phyloP scores from a whole-genome alignment of 73 alveolate genomes.

The Breviolum minutum region DNA sequence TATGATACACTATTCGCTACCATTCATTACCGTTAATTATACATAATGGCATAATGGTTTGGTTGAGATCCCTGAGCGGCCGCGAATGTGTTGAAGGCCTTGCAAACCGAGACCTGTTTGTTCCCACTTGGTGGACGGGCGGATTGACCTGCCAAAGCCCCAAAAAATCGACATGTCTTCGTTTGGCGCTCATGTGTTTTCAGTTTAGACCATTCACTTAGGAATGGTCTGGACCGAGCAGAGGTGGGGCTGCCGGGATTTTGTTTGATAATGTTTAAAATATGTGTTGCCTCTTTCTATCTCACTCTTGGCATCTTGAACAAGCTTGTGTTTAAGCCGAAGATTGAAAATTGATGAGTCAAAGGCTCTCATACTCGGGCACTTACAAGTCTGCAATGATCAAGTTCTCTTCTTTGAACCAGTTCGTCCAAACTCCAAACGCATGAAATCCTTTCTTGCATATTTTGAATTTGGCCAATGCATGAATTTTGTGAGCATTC shows the following conservation, averaged over 20 bases:
- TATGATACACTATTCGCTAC: neutral
- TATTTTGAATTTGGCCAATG: too few relatives aligned
- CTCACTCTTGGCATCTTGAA: neutral
- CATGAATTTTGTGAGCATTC: too few relatives aligned
- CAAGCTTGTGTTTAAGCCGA: neutral
- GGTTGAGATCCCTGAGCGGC: too few relatives aligned
- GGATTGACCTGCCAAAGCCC: neutral
- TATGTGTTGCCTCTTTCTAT: too few relatives aligned
- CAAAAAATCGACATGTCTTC: neutral
- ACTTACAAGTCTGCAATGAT: too few relatives aligned
- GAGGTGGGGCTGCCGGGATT: neutral
- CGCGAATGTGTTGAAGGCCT: neutral
- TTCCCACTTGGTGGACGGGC: constrained; percentile 52
- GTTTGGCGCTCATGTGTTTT: neutral
- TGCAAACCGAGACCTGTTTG: constrained; percentile 39
- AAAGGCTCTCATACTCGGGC: neutral
- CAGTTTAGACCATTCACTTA: neutral
- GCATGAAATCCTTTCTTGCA: too few relatives aligned
- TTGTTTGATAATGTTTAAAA: too few relatives aligned
- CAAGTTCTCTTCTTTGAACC: too few relatives aligned
- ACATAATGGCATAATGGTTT: neutral
- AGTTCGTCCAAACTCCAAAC: too few relatives aligned
- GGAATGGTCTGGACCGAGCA: constrained; percentile 31
- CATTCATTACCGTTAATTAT: neutral
- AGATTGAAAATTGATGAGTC: neutral